These are phyloP conservation scores for Hypsizygus marmoreus DNA, from an alignment of 768 basidiomycete species.

Conservation along the genomic window DNA sequence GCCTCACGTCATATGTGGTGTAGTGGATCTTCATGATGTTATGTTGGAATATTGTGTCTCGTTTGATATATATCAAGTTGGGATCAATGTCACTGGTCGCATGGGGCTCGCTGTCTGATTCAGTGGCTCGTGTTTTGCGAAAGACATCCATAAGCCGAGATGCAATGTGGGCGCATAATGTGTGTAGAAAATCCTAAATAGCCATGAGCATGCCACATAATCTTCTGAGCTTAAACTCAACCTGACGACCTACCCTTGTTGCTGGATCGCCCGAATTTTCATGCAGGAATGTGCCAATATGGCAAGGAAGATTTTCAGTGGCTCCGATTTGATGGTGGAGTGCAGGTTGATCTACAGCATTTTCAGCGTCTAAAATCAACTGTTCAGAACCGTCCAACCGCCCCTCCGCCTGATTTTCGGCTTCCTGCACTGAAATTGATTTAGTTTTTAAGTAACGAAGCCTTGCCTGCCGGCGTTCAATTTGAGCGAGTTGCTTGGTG, in stretches of 20 bases:
- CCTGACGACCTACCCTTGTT: background rate
- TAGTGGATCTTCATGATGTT: conserved; percentile 28
- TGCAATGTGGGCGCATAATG: too few relatives aligned
- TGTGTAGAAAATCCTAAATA: too few relatives aligned
- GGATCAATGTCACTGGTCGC: too few relatives aligned
- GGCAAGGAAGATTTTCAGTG: background rate
- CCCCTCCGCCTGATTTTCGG: background rate
- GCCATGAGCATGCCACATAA: too few relatives aligned
- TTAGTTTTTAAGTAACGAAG: background rate
- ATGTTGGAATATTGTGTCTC: conserved; percentile 21
- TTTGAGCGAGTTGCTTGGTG: conserved; percentile 1
- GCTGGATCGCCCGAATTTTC: background rate
- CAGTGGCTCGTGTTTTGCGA: too few relatives aligned
- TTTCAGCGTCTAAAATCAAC: too few relatives aligned
- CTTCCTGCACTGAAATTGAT: background rate
- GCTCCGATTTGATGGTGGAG: background rate
- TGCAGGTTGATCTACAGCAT: background rate
- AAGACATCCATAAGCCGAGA: too few relatives aligned
- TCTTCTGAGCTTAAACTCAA: background rate
- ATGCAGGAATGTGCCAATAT: background rate
- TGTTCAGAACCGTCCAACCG: too few relatives aligned
- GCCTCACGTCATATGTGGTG: conserved; percentile 30
- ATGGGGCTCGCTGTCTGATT: too few relatives aligned
- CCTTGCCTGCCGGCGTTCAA: conserved; percentile 1
- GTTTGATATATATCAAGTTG: conserved; percentile 16